A percentile compares a stretch with the other conserved stretches of the same genome.
phyloP scores from a whole-genome alignment of 1,284 basidiomycete species.

The Leccinum fallax region DNA sequence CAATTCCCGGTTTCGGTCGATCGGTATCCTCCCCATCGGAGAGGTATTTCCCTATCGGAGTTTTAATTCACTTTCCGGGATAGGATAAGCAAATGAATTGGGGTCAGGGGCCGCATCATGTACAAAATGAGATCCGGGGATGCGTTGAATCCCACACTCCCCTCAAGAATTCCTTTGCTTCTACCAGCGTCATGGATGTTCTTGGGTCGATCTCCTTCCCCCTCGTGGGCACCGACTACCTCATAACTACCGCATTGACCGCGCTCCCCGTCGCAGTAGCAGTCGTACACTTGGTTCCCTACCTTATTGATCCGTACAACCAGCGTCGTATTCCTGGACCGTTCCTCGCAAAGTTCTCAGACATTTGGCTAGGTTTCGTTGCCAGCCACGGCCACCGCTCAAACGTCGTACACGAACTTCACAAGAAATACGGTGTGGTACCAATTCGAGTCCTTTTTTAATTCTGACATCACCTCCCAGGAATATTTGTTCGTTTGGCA shows the following conservation, averaged over 20 bases:
- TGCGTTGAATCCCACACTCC: not conserved
- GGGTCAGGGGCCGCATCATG: not conserved
- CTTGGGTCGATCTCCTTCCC: constrained; percentile 17
- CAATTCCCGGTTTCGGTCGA: too few species aligned
- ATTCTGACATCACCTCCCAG: constrained; percentile 39
- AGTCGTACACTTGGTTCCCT: constrained; percentile 57
- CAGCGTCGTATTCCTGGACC: constrained; percentile 76
- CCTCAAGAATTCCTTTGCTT: not conserved
- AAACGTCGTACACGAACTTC: constrained; percentile 74
- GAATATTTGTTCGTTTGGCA: constrained; percentile 81
- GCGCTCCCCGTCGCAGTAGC: constrained; percentile 38
- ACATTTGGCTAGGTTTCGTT: constrained; percentile 75
- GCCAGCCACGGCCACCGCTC: constrained; percentile 74
- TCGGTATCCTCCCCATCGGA: too few species aligned
- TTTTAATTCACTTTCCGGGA: not conserved
- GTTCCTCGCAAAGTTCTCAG: constrained; percentile 71
- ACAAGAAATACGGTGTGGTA: constrained; percentile 71
- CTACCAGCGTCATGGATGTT: constrained; percentile 20
- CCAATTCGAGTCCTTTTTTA: not conserved
- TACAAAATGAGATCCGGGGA: constrained; percentile 12
- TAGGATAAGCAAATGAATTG: not conserved
- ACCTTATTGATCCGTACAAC: constrained; percentile 57
- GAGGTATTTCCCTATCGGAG: not conserved
- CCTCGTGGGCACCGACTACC: constrained; percentile 7
- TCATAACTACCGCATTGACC: constrained; percentile 20